phyloP scores from a whole-genome alignment of 805 yeast genomes.

The Tetrapisispora iriomotensis region DNA sequence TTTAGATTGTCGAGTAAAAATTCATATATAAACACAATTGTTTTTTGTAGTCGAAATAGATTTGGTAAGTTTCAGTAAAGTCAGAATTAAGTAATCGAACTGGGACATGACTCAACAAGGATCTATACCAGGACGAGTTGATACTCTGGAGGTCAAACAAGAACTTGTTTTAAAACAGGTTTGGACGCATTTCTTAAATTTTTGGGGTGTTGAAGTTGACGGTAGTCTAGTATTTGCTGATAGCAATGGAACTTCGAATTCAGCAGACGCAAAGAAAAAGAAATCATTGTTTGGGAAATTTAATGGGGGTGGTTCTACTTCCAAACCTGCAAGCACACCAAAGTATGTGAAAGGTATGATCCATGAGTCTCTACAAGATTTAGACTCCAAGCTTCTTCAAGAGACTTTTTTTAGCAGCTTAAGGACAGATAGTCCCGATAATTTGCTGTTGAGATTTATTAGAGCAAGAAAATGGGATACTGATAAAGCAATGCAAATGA shows the following conservation, averaged over 20 bases:
- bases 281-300: slow-evolving; percentile 2
- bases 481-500: slow-evolving; percentile 58
- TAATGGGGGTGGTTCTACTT: not conserved
- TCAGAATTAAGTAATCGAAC: not conserved
- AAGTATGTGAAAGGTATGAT: slow-evolving; percentile 27
- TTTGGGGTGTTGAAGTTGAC: slow-evolving; percentile 42
- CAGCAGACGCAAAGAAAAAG: not conserved
- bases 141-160: slow-evolving; percentile 40
- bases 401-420: slow-evolving; percentile 47
- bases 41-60: too few relatives aligned
- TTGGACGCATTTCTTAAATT: slow-evolving; percentile 57
- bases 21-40: too few relatives aligned
- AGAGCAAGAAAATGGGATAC: slow-evolving; percentile 84
- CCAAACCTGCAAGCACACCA: slow-evolving; percentile 9
- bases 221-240: slow-evolving; percentile 16
- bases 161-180: slow-evolving; percentile 57
- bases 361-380: slow-evolving; percentile 40
- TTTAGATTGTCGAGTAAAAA: too few relatives aligned
- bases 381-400: slow-evolving; percentile 44
- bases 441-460: slow-evolving; percentile 60
- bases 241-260: too few relatives aligned
- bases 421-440: slow-evolving; percentile 77
- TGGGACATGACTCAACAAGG: slow-evolving; percentile 5
- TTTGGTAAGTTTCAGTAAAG: too few relatives aligned
- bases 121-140: slow-evolving; percentile 5